phyloP scores from a whole-genome alignment of 352 stramenopile species.

The Halophytophthora batemanensis region DNA sequence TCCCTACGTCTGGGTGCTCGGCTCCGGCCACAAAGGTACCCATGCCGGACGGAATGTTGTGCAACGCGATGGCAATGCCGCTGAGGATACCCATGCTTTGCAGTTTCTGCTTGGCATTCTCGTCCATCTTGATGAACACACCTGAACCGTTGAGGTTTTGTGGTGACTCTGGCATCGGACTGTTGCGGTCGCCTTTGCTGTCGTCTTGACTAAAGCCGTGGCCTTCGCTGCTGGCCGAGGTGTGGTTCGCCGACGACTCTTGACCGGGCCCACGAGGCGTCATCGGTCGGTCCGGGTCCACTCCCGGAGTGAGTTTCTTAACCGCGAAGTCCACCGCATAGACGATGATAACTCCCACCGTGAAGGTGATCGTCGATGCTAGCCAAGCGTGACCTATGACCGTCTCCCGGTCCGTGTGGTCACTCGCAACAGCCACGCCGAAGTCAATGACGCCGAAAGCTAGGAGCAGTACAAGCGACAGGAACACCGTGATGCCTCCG shows the following conservation, averaged over 20 bases:
- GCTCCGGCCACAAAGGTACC: conserved; percentile 93
- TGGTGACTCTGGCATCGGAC: conserved; percentile 23
- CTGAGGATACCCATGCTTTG: conserved; percentile 89
- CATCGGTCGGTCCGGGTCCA: conserved; percentile 11
- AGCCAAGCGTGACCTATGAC: conserved; percentile 53
- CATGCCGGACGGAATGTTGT: conserved; percentile 97
- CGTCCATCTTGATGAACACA: conserved; percentile 33
- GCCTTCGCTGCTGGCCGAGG: conserved; percentile 5
- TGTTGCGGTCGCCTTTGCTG: conserved; percentile 9
- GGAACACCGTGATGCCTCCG: conserved; percentile 66
- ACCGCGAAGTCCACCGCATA: conserved; percentile 47
- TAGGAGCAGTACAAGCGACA: conserved; percentile 70
- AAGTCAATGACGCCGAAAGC: conserved; percentile 35
- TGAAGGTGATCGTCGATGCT: conserved; percentile 81
- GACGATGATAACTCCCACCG: conserved; percentile 64
- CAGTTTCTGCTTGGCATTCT: conserved; percentile 48
- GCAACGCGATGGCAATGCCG: conserved; percentile 91
- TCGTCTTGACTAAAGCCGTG: conserved; percentile 10
- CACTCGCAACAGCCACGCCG: conserved; percentile 24
- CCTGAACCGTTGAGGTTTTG: conserved; percentile 6
- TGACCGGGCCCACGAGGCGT: background rate
- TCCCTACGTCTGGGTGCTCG: conserved; percentile 83
- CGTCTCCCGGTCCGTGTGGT: conserved; percentile 14
- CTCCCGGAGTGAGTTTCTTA: conserved; percentile 31
- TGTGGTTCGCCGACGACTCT: conserved; percentile 1